Evolutionary conservation across 2,329 filamentous ascomycete species (phyloP), one percentile per base, ranked within the genome.

Genomic region (Erysiphe neolycopersici): DNA sequence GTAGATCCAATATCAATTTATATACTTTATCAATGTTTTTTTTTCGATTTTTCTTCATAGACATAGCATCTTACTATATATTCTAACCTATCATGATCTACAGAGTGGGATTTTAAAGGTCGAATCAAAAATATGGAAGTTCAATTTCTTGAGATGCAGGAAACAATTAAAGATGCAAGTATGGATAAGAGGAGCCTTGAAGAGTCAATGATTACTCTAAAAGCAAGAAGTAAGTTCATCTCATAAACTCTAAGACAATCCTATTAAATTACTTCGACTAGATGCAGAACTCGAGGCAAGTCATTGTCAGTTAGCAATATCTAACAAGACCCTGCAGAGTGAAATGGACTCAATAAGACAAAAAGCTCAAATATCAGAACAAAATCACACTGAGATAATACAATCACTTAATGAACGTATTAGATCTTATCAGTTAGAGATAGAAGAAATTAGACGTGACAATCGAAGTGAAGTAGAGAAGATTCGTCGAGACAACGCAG

Each of bases 41-140:
- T 14, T 14, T 16, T 36, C 33, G 2, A 14, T 36, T 36, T 1
- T 11, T 16, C 33, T 16, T 16, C 53, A 46, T 54, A 56, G 67
- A 69, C 50, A 58, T 57, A 13, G 53, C 57, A 1, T 85, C 68
- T 64, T 54, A 76, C 69, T 50, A 79, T 75, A 63, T 63, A 76
- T 65, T 82, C 84, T 74, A 77, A 81, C 67, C 62, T 69, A 50
- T 67, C 63, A 52, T 60, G 57, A 31, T 71, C 64, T 60, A 49
- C 69, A 81, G 79, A 70, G 54, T 87, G 78, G 69, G 83, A 94
- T 57, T 73, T 84, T 50, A 76, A 84, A 52, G 71, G 71, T 47
- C 73, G 77, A 49, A 69, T 94, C 51, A 74, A 76, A 48, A 69
- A 74, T 47, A 76, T 94, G 61, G 81, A 92, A 53, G 64, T 66